Evolutionary conservation across 2,329 filamentous ascomycete genomes (phyloP), one percentile per base, ranked within the genome.

Genomic region (Penicillium sp.): DNA sequence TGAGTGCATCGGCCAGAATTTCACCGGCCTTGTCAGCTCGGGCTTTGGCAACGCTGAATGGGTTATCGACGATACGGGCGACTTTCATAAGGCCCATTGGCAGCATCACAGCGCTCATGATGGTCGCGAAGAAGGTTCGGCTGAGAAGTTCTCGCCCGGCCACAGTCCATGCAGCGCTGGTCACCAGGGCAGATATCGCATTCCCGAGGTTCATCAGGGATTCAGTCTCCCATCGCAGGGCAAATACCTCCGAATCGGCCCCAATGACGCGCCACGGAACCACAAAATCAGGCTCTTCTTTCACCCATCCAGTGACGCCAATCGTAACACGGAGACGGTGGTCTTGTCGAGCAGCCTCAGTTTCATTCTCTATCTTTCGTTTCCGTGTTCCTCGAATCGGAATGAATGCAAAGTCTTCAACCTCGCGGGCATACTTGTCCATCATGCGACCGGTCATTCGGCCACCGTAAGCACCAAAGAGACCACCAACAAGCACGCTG

Each of bases 381-480:
- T 49, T 62, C 47, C 71, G 73, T 14, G 78, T 71, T 14, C 84
- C 83, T 54, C 87, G 85, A 15, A 96, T 81, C 0, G 92, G 90
- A 11, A 96, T 77, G 68, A 98, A 91, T 0, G 87, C 91, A 75
- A 97, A 96, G 71, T 98, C 93, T 68, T 91, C 87, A 15, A 98
- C 88, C 64, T 96, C 92, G 66, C 87, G 88, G 11, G 90, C 85
- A 73, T 96, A 96, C n/a, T 88, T 83, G 64, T 96, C 91, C 83
- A 97, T 90, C 82, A 93, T 91, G 73, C 92, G 89, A 54, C 88
- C 87, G 0, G 90, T 90, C 83, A 96, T 93, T 38, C 88, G 86
- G 1, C 89, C 88, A 45, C 90, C 90, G 71, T 96, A 96, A n/a
- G 95, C 91, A 8, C 95, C 95, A 70, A 98, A 97, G 41, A 98